Conservation (phyloP, 1,139 yeast genomes). For the Kurtzmaniella natalensis region DNA sequence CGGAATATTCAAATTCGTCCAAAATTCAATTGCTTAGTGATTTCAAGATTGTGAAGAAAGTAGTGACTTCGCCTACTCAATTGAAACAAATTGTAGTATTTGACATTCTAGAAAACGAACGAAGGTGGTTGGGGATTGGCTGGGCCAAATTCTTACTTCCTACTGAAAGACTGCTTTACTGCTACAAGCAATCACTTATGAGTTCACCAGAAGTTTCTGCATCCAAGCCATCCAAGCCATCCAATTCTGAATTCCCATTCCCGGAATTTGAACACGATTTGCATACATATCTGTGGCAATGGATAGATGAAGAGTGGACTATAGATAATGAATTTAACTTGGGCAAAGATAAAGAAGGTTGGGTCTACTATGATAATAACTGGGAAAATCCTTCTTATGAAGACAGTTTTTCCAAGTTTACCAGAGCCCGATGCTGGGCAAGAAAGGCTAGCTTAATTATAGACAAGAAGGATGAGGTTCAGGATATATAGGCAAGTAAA, state of each 20-base stretch:
- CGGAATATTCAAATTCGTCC: slow-evolving; percentile 4
- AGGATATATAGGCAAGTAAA: slow-evolving; percentile 18
- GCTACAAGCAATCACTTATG: slow-evolving; percentile 38
- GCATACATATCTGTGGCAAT: slow-evolving; percentile 46
- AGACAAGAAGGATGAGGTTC: slow-evolving; percentile 32
- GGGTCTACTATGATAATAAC: slow-evolving; percentile 50
- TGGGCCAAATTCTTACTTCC: slow-evolving; percentile 53
- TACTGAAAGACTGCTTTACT: slow-evolving; percentile 46
- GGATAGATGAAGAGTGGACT: slow-evolving; percentile 52
- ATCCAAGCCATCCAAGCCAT: not conserved
- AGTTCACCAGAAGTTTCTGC: slow-evolving; percentile 22
- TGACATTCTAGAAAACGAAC: slow-evolving; percentile 51
- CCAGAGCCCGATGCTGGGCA: slow-evolving; percentile 48
- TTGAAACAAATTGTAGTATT: slow-evolving; percentile 46
- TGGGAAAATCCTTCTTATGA: slow-evolving; percentile 41
- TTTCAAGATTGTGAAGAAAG: slow-evolving; percentile 38
- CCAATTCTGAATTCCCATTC: slow-evolving; percentile 32
- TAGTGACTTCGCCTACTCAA: slow-evolving; percentile 37
- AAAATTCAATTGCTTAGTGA: slow-evolving; percentile 25
- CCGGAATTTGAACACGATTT: slow-evolving; percentile 44
- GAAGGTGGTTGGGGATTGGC: slow-evolving; percentile 61
- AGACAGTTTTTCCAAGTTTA: slow-evolving; percentile 49
- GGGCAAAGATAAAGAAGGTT: slow-evolving; percentile 37
- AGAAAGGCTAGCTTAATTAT: slow-evolving; percentile 45
- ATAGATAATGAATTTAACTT: slow-evolving; percentile 38